Evolutionary conservation across 495 filamentous ascomycete species (phyloP).

Genomic region (Glonium stellatum): DNA sequence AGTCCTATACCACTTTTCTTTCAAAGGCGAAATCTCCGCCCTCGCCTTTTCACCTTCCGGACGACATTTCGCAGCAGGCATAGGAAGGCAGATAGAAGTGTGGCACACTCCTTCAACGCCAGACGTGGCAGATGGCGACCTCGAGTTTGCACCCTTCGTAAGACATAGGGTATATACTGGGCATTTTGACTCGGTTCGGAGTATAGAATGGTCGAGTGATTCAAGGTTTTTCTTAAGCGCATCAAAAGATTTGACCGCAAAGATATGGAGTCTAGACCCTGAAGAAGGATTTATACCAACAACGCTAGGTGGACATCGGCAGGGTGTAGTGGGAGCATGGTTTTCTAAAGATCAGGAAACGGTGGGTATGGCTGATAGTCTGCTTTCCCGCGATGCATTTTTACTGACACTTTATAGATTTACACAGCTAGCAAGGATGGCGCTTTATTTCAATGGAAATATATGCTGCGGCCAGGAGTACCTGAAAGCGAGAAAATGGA

Average conservation of each 20-base stretch:
- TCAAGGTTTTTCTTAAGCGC: constrained; percentile 89
- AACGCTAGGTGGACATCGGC: constrained; percentile 79
- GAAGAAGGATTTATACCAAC: constrained; percentile 87
- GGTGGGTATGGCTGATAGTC: constrained; percentile 37
- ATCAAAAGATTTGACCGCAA: constrained; percentile 82
- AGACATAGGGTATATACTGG: constrained; percentile 76
- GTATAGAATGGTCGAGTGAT: constrained; percentile 89
- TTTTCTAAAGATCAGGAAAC: constrained; percentile 89
- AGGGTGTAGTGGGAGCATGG: constrained; percentile 79
- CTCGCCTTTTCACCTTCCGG: constrained; percentile 90
- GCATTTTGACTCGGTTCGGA: constrained; percentile 78
- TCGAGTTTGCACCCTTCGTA: constrained; percentile 93
- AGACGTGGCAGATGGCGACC: constrained; percentile 67
- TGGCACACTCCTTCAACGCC: constrained; percentile 93
- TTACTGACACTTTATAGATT: constrained; percentile 52
- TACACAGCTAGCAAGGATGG: constrained; percentile 61
- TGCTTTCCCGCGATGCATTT: constrained; percentile 48
- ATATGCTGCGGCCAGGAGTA: constrained; percentile 42
- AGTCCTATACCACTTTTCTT: constrained; percentile 86
- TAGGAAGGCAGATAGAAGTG: constrained; percentile 79
- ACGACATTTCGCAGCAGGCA: constrained; percentile 76
- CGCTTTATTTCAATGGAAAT: constrained; percentile 60
- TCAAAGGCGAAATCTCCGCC: constrained; percentile 72
- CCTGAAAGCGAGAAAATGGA: constrained; percentile 47
- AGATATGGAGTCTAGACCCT: constrained; percentile 86